Evolutionary conservation across 2,329 filamentous ascomycete genomes (phyloP), one percentile per base, ranked within the genome.

Genomic region (Pseudogymnoascus sp.): DNA sequence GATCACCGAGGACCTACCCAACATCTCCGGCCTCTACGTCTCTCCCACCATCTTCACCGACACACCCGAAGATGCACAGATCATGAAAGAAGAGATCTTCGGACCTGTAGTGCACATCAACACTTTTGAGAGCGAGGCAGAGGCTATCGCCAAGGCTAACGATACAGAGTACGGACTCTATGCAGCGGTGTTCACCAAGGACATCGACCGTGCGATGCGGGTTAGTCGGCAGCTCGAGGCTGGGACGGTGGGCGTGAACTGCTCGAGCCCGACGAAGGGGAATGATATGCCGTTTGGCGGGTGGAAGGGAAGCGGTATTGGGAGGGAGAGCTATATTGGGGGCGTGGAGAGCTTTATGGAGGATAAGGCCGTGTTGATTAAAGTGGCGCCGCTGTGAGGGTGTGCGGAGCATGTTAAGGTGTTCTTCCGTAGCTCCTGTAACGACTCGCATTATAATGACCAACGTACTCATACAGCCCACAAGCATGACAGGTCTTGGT

Each of bases 121-220:
- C 5, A 75, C 79, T 1, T 78, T 86, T 21, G 76, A 81, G 1
- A 69, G 69, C n/a, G 80, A 83, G 4, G 83, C 86, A 7, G 81
- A 86, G 59, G 85, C 83, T 0, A 71, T 88, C 5, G 74, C 76
- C 36, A 72, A 87, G 29, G 84, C 84, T 2, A 88, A 88, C 66
- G 82, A 87, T 65, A 86, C 84, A 0, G 82, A 85, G 33, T 88
- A 86, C 68, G 86, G 86, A 3, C 78, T 88, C 2, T 78, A 79
- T 2, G 79, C 79, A 1, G 78, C 84, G 0, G 78, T 88, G 3
- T 88, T 85, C 68, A 87, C 84, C 0, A 76, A 79, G 68, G 80
- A 84, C 67, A 72, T 87, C 44, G 74, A 75, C 61, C 74, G 74
- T 13, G 80, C 76, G 1, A 64, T 82, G 62, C 72, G 74, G 27